Base-by-base conservation (phyloP, 2,329 filamentous ascomycete genomes). In the Ophiosphaerella herpotricha region DNA sequence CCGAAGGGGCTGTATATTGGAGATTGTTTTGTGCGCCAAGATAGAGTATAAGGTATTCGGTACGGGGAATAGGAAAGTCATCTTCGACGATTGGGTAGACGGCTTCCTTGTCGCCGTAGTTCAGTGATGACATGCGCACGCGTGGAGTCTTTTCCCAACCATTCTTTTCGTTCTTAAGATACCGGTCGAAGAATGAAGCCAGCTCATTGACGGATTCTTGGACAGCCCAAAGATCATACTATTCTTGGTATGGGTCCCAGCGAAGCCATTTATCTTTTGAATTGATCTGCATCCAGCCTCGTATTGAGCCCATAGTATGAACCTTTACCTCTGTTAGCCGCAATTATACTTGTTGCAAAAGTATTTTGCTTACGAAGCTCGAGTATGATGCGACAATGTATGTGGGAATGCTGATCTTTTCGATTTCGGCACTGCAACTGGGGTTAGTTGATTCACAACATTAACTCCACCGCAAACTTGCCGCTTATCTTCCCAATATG, bases 131-230 rank as follows among this genome's bases (percentile, higher is more conserved):
- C 66, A 72, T 75, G 7, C 78, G 72, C 2, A 81, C 75, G 26
- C 66, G 67, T 0, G 78, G 78, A 0, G 78, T 81, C 32, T 71
- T 66, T 46, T 79, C 75, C 77, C 77, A 81, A 12, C 61, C 76
- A 43, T 81, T 82, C 1, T 76, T 52, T 1, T 68, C 63, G 0
- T 67, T 73, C 18, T 76, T 77, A 11, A 80, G 65, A 47, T 76
- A 82, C 3, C 60, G 63, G 48, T 80, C 78, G 48, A 80, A 81
- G 63, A 80, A 82, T 21, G 31, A 26, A 1, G 45, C 39, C 6
- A 63, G 47, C 5, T 63, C 56, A 7, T 60, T 50, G 11, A 52
- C 51, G 13, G 52, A 41, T 16, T 41, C 43, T 8, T 34, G 48
- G 9, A 38, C 47, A 7, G 48, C 46, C 45, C 46, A 63, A 5